Conservation (phyloP, 2,329 filamentous ascomycete genomes). For the Magnaporthiopsis rhizophila region DNA sequence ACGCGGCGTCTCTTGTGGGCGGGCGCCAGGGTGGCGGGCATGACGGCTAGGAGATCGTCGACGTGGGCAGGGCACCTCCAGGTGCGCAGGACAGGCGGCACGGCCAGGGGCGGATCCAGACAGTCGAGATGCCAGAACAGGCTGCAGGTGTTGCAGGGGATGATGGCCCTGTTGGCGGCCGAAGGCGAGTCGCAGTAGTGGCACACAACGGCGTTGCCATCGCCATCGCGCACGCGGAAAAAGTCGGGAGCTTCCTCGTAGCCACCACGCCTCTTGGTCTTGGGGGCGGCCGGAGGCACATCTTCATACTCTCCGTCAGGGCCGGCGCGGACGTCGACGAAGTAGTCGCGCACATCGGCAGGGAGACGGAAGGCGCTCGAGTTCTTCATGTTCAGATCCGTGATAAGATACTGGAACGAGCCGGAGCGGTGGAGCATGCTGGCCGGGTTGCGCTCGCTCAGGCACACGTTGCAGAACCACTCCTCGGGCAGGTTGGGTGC, state of each 20-base stretch:
- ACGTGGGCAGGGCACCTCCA: slow-evolving; percentile 89
- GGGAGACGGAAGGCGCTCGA: slow-evolving; percentile 69
- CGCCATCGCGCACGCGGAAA: slow-evolving; percentile 59
- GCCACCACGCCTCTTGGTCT: slow-evolving; percentile 43
- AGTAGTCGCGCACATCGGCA: slow-evolving; percentile 61
- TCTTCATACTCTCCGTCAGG: slow-evolving; percentile 77
- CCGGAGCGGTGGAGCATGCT: slow-evolving; percentile 40
- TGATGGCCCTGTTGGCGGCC: slow-evolving; percentile 59
- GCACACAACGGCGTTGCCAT: slow-evolving; percentile 72
- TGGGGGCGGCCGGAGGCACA: slow-evolving; percentile 45
- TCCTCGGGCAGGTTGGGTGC: slow-evolving; percentile 59
- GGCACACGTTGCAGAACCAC: slow-evolving; percentile 78
- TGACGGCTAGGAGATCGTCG: slow-evolving; percentile 60
- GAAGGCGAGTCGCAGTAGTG: slow-evolving; percentile 63
- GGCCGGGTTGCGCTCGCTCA: slow-evolving; percentile 40
- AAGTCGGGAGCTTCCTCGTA: slow-evolving; percentile 61
- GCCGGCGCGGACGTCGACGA: slow-evolving; percentile 71
- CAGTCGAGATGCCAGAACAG: slow-evolving; percentile 91
- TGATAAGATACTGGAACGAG: slow-evolving; percentile 56
- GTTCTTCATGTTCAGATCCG: slow-evolving; percentile 58
- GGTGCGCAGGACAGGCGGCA: slow-evolving; percentile 65
- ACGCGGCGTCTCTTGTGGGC: slow-evolving; percentile 55
- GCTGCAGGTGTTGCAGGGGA: slow-evolving; percentile 77
- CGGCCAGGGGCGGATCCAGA: slow-evolving; percentile 72
- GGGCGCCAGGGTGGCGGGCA: slow-evolving; percentile 48